Evolutionary conservation across 2,329 filamentous ascomycete species (phyloP).

Genomic region (Cytospora piceicola): DNA sequence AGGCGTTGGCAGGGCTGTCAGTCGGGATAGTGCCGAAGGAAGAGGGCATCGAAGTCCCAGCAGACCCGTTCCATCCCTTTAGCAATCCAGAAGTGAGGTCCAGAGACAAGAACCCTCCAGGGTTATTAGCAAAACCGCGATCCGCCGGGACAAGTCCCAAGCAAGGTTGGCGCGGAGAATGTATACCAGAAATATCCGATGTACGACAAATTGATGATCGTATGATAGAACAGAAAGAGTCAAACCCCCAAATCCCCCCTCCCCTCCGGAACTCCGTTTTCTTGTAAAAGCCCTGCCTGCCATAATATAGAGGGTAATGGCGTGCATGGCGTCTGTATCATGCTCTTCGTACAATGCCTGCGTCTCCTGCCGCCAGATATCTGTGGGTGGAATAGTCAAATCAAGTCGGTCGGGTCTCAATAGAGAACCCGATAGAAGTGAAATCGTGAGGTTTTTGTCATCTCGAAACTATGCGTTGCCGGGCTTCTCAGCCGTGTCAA

Average conservation of each 20-base stretch:
- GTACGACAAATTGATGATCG: conserved; percentile 23
- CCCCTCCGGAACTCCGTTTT: conserved; percentile 29
- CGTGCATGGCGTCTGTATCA: conserved; percentile 28
- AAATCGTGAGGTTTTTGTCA: conserved; percentile 11
- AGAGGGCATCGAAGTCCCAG: conserved; percentile 4
- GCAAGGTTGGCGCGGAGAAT: conserved; percentile 13
- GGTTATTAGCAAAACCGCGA: not conserved
- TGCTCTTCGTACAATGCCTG: conserved; percentile 32
- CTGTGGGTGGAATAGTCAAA: conserved; percentile 20
- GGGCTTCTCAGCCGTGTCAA: conserved; percentile 93
- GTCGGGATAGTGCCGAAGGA: not conserved
- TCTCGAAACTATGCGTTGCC: conserved; percentile 66
- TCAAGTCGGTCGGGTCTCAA: conserved; percentile 19
- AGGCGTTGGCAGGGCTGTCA: not conserved
- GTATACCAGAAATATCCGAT: conserved; percentile 28
- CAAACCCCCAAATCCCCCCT: conserved; percentile 19
- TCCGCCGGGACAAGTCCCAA: not conserved
- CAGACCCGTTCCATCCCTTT: not conserved
- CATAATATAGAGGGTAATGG: conserved; percentile 26
- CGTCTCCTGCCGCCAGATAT: conserved; percentile 29
- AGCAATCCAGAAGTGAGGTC: not conserved
- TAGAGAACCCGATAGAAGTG: conserved; percentile 24
- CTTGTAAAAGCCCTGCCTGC: conserved; percentile 24
- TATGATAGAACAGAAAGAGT: conserved; percentile 26
- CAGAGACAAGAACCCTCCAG: not conserved